Evolutionary conservation across 208 protist species (phyloP).

Genomic region (Leishmania gerbilli): DNA sequence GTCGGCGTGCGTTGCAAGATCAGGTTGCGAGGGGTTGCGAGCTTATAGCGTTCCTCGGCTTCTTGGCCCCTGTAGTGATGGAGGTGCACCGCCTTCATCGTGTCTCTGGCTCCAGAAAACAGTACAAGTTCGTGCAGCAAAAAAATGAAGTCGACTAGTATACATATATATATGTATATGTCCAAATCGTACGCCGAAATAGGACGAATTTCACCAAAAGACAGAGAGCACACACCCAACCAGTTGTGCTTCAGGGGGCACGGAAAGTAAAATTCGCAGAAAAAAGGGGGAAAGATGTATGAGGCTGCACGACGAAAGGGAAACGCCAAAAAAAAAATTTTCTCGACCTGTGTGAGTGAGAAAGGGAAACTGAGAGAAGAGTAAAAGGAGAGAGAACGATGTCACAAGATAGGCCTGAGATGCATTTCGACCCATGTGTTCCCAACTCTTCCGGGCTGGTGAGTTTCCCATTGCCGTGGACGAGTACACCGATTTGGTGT

Average conservation of each 20-base stretch:
- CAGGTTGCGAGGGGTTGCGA: conserved; percentile 50
- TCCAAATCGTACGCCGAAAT: not conserved
- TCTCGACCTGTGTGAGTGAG: not conserved
- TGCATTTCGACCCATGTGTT: not conserved
- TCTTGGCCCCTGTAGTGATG: conserved; percentile 55
- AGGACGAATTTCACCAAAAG: not conserved
- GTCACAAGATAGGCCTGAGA: not conserved
- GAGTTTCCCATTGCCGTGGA: not conserved
- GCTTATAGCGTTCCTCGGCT: conserved; percentile 43
- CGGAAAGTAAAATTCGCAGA: not conserved
- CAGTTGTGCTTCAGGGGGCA: not conserved
- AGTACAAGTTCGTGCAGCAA: not conserved
- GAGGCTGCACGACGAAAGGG: not conserved
- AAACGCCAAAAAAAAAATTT: not conserved
- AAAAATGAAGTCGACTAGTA: not conserved
- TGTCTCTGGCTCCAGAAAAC: conserved; percentile 5
- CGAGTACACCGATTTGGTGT: not conserved
- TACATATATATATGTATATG: too few species aligned
- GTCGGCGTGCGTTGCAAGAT: conserved; percentile 63
- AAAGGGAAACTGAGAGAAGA: not conserved
- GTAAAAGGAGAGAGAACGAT: not conserved
- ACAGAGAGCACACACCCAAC: not conserved
- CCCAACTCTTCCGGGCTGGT: not conserved
- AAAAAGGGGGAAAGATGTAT: not conserved
- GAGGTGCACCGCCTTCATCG: conserved; percentile 45